phyloP scores from a whole-genome alignment of 1,284 basidiomycete species.

The Tetrapyrgos nigripes region DNA sequence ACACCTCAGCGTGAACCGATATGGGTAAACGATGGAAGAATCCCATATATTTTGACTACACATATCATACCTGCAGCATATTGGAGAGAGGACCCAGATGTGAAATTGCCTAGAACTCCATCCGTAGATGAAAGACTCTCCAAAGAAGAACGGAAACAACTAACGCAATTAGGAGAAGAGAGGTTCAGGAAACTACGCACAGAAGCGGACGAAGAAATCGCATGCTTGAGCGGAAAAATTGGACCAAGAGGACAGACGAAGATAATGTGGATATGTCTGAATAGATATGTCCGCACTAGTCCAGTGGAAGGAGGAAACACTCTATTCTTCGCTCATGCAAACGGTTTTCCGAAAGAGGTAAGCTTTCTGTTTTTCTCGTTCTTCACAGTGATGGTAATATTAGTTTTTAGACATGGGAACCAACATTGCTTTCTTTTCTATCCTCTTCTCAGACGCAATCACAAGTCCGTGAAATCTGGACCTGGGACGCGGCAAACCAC shows the following conservation, averaged over 20 bases:
- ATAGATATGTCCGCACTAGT: slow-evolving; percentile 54
- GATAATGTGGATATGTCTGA: slow-evolving; percentile 60
- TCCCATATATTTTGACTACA: slow-evolving; percentile 52
- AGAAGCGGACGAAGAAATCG: slow-evolving; percentile 9
- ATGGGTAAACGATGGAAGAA: slow-evolving; percentile 30
- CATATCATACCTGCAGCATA: slow-evolving; percentile 80
- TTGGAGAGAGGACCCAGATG: slow-evolving; percentile 58
- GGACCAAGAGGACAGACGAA: slow-evolving; percentile 37
- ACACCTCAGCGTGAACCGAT: slow-evolving; percentile 38
- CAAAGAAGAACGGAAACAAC: slow-evolving; percentile 41
- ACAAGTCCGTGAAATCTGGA: slow-evolving; percentile 78
- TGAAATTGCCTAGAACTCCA: slow-evolving; percentile 46
- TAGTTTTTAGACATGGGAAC: slow-evolving; percentile 71
- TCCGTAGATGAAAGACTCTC: slow-evolving; percentile 27
- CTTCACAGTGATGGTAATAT: not conserved
- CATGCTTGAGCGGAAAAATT: slow-evolving; percentile 28
- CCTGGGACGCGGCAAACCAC: slow-evolving; percentile 79
- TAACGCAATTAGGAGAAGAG: slow-evolving; percentile 24
- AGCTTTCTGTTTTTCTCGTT: slow-evolving; percentile 21
- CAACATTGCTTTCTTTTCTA: slow-evolving; percentile 57
- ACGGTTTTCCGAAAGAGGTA: slow-evolving; percentile 86
- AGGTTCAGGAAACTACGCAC: slow-evolving; percentile 31
- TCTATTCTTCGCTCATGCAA: slow-evolving; percentile 79
- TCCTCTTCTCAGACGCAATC: slow-evolving; percentile 34
- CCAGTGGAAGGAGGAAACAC: slow-evolving; percentile 53